A percentile compares a stretch with the other conserved stretches of the same genome.
Conservation (phyloP, 495 filamentous ascomycete genomes). For the Jackrogersella multiformis region DNA sequence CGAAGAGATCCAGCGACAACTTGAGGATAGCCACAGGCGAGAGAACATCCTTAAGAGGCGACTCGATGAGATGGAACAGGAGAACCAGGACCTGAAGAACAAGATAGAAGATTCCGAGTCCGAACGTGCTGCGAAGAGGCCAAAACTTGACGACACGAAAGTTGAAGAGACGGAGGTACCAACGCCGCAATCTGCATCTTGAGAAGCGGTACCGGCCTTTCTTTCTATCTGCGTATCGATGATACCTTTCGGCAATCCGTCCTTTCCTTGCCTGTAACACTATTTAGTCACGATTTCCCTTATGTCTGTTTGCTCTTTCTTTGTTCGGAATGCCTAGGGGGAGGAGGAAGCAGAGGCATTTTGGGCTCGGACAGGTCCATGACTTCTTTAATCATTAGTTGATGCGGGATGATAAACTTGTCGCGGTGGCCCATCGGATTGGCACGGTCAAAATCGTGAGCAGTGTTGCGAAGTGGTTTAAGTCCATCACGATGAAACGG, state of each 20-base stretch:
- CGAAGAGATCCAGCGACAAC: slow-evolving; percentile 65
- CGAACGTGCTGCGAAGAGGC: slow-evolving; percentile 49
- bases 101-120: slow-evolving; percentile 48
- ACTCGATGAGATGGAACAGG: slow-evolving; percentile 79
- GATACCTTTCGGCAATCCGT: slow-evolving; percentile 26
- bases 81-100: slow-evolving; percentile 55
- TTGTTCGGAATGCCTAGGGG: slow-evolving; percentile 15
- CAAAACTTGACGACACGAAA: slow-evolving; percentile 46
- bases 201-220: background rate
- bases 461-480: slow-evolving; percentile 24
- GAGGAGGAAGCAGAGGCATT: slow-evolving; percentile 26
- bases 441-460: slow-evolving; percentile 21
- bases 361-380: slow-evolving; percentile 25
- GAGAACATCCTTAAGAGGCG: slow-evolving; percentile 85
- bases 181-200: slow-evolving; percentile 41
- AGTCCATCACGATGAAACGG: slow-evolving; percentile 26
- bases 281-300: slow-evolving; percentile 38
- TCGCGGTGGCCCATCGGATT: slow-evolving; percentile 20
- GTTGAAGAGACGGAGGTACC: slow-evolving; percentile 42
- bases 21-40: slow-evolving; percentile 78
- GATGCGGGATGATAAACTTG: slow-evolving; percentile 29
- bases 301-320: slow-evolving; percentile 15
- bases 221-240: background rate
- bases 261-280: slow-evolving; percentile 29
- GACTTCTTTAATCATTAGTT: slow-evolving; percentile 38